Conservation (phyloP, 306 rosid species). For the Comarum palustre region DNA sequence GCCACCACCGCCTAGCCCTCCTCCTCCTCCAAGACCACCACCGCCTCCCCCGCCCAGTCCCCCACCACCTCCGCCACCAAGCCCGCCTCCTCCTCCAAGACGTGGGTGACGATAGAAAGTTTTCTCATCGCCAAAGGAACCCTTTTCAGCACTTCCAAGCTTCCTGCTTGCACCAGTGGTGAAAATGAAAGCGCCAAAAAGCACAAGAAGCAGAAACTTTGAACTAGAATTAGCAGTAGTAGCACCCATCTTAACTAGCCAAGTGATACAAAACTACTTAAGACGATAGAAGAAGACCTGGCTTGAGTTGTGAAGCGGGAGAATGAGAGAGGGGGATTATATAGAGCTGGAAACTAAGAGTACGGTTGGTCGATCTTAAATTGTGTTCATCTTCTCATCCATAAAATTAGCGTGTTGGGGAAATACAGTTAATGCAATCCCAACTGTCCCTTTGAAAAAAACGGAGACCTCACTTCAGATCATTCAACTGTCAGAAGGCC, state of each 20-base stretch:
- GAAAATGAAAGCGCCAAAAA: constrained; percentile 53
- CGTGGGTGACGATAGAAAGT: constrained; percentile 10
- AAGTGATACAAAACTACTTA: neutral
- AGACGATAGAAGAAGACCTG: neutral
- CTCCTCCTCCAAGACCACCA: constrained; percentile 34
- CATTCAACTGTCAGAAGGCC: neutral
- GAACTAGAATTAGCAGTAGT: neutral
- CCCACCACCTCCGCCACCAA: constrained; percentile 20
- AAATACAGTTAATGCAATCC: constrained; percentile 33
- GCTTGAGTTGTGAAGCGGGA: constrained; percentile 10
- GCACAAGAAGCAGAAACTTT: constrained; percentile 38
- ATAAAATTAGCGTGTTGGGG: constrained; percentile 32
- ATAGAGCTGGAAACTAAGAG: constrained; percentile 32
- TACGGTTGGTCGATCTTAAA: constrained; percentile 34
- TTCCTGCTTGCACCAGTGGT: constrained; percentile 50
- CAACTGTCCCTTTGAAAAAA: constrained; percentile 45
- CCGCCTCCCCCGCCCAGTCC: constrained; percentile 29
- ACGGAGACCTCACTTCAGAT: neutral
- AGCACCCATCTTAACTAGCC: constrained; percentile 21
- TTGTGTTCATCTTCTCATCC: constrained; percentile 42
- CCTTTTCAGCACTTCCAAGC: constrained; percentile 36
- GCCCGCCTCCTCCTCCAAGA: constrained; percentile 24
- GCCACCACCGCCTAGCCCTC: constrained; percentile 19
- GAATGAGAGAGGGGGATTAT: constrained; percentile 26
- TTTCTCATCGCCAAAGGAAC: constrained; percentile 40